phyloP scores from a whole-genome alignment of 2,329 filamentous ascomycete species.

The Huntiella abstrusa region DNA sequence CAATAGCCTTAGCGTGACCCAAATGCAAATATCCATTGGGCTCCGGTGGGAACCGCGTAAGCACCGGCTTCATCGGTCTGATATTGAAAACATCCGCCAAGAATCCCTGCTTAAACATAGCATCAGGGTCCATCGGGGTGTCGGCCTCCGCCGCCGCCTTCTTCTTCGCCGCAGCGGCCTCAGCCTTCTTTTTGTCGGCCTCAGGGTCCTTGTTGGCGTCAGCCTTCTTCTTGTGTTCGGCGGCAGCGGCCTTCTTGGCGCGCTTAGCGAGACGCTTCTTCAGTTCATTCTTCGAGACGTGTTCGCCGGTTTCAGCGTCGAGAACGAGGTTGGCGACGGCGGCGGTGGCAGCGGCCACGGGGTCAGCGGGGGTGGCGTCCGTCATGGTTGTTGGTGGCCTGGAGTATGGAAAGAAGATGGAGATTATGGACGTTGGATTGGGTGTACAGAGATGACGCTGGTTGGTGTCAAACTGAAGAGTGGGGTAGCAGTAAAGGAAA shows the following conservation, averaged over 20 bases:
- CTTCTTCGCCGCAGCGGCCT: constrained; percentile 19
- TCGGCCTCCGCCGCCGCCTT: constrained; percentile 16
- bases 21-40: constrained; percentile 91
- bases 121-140: constrained; percentile 30
- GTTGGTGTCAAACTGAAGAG: not conserved
- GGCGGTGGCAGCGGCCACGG: constrained; percentile 26
- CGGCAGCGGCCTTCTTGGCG: constrained; percentile 35
- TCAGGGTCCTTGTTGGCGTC: constrained; percentile 15
- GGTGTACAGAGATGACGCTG: not conserved
- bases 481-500: not conserved
- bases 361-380: not conserved
- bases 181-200: constrained; percentile 26
- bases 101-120: constrained; percentile 69
- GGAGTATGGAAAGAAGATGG: not conserved
- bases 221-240: constrained; percentile 29
- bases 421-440: not conserved
- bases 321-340: constrained; percentile 38
- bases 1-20: constrained; percentile 88
- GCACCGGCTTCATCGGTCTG: constrained; percentile 39
- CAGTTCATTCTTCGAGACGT: constrained; percentile 44
- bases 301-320: constrained; percentile 45
- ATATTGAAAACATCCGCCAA: constrained; percentile 53
- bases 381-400: constrained; percentile 1
- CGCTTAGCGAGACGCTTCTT: constrained; percentile 42
- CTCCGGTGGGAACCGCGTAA: constrained; percentile 65